Conservation (phyloP, 148 eudicot genomes). For the Rheum nobile region DNA sequence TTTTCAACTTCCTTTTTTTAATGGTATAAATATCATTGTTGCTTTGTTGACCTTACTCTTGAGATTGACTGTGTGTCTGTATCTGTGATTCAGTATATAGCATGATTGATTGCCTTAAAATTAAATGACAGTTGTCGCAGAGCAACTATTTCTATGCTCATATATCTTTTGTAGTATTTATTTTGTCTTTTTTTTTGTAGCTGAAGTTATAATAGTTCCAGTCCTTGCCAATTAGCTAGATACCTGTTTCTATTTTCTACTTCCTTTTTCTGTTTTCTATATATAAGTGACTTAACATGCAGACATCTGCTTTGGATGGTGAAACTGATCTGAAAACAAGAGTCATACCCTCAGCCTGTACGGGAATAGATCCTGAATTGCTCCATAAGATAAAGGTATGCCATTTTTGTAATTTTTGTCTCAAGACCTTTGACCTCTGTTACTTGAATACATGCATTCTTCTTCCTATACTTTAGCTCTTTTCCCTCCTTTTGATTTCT, state of each 20-base stretch:
- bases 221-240: not conserved
- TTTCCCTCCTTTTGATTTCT: not conserved
- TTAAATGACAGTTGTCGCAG: not conserved
- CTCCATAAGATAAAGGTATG: constrained; percentile 89
- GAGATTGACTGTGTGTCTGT: not conserved
- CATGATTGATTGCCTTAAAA: not conserved
- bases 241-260: not conserved
- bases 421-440: not conserved
- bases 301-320: constrained; percentile 97
- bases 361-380: constrained; percentile 82
- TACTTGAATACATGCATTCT: constrained; percentile 1
- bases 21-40: not conserved
- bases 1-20: too few species aligned
- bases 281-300: constrained; percentile 16
- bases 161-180: not conserved
- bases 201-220: not conserved
- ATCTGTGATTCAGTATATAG: not conserved
- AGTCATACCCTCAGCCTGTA: constrained; percentile 75
- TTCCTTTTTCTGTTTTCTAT: not conserved
- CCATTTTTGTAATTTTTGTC: not conserved
- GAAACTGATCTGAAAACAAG: constrained; percentile 96
- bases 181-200: not conserved
- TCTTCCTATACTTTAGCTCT: not conserved
- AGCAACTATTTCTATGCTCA: not conserved
- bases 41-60: not conserved